Conservation (phyloP, 2,329 filamentous ascomycete genomes). For the Ophiobolus disseminans region DNA sequence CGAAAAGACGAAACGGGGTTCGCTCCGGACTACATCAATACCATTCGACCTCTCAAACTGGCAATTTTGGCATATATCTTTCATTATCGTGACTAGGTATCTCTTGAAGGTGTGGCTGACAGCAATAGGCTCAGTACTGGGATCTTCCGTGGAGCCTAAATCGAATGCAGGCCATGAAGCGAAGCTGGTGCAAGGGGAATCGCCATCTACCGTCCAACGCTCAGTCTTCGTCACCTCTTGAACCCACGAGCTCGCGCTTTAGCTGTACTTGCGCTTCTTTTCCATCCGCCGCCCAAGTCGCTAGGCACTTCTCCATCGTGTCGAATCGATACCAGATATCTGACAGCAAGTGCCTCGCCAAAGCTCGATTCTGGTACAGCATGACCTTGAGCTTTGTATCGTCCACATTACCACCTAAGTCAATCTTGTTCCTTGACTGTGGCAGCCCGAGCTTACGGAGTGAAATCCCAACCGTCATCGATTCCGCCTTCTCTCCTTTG, state of each 20-base stretch:
- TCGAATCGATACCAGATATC: conserved; percentile 16
- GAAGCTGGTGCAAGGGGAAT: background rate
- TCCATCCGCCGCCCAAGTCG: conserved; percentile 20
- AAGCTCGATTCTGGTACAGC: conserved; percentile 19
- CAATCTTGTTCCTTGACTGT: background rate
- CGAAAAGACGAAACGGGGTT: conserved; percentile 24
- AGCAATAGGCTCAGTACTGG: background rate
- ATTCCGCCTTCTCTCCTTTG: background rate
- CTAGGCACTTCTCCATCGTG: conserved; percentile 13
- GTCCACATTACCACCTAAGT: background rate
- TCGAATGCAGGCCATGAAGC: background rate
- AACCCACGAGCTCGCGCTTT: conserved; percentile 10
- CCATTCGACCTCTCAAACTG: conserved; percentile 22
- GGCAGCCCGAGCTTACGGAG: conserved; percentile 3
- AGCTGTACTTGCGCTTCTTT: conserved; percentile 7
- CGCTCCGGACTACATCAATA: conserved; percentile 27
- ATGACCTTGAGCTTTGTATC: conserved; percentile 15
- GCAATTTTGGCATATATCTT: background rate
- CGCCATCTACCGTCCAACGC: background rate
- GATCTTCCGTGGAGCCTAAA: background rate
- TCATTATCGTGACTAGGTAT: background rate
- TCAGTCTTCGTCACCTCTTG: conserved; percentile 4
- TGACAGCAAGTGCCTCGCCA: conserved; percentile 16
- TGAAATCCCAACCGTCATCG: background rate
- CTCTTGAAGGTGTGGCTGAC: background rate